Base-by-base conservation (phyloP, 257 asterid species). In the Nemophila menziesii region DNA sequence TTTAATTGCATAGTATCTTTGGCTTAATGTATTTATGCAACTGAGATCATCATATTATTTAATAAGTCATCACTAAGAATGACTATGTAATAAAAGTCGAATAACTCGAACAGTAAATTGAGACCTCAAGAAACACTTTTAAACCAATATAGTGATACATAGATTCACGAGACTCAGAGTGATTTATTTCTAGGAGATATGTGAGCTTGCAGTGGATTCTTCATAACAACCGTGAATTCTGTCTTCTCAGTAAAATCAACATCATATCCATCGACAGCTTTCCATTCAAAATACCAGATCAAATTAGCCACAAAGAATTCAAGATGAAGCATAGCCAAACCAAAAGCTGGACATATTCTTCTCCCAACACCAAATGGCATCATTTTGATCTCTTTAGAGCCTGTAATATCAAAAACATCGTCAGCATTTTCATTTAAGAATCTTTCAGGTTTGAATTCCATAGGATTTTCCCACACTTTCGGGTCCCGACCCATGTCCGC, bases 321-420 rank as follows among this genome's bases (percentile, higher is more conserved):
- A 73, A 77, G 41, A 56, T 80, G 92, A 1, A 80, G 77, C 54
- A 80, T 20, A 11, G 84, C 87, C 73, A 80, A n/a, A 1, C 52
- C 61, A 0, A 0, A 39, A 0, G 63, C 92, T 0, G 87, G 92
- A 44, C 92, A 80, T 1, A 70, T 51, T 29, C 92, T 70, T 61
- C 92, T 61, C 17, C 92, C 92, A 0, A 75, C 78, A 0, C 92
- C 92, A 15, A 80, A 80, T 4, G 92, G 92, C 80, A 80, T 73
- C 92, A 80, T 80, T 40, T 73, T 80, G 14, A 80, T 76, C 75
- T 76, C 92, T 23, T 67, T 76, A 38, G 66, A 73, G 21, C 92
- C 70, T 0, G 74, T 76, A 19, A 80, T 19, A 20, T 80, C 84
- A 20, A 80, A 66, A 39, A 48, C 52, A 40, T 58, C 77, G 0